Conservation (phyloP, 2,329 filamentous ascomycete genomes). For the Helminthosporium solani region DNA sequence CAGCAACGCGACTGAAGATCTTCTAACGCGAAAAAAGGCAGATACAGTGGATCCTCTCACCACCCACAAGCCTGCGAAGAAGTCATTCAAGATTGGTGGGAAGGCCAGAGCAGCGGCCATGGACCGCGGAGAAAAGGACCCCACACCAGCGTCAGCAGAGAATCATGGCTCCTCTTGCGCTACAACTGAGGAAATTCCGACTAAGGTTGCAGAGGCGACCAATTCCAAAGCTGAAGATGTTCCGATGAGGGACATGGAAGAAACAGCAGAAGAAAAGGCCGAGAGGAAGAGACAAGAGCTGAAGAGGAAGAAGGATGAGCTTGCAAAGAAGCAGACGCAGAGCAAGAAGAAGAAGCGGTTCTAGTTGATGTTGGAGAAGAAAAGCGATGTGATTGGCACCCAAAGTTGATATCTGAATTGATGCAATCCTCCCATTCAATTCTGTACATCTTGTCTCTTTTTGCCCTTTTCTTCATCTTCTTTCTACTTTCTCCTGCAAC, state of each 20-base stretch:
- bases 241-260: conserved; percentile 15
- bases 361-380: not conserved
- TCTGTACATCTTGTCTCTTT: too few relatives aligned
- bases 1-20: too few relatives aligned
- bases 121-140: conserved; percentile 9
- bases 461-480: not conserved
- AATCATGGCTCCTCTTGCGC: conserved; percentile 7
- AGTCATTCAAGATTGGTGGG: conserved; percentile 37
- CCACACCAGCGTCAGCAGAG: not conserved
- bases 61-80: conserved; percentile 14
- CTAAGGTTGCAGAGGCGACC: not conserved
- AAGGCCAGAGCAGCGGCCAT: conserved; percentile 17
- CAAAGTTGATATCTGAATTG: too few relatives aligned
- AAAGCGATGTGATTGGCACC: too few relatives aligned
- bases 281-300: conserved; percentile 58
- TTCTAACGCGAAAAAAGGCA: conserved; percentile 5
- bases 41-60: conserved; percentile 6
- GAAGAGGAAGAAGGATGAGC: conserved; percentile 56
- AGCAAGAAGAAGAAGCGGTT: conserved; percentile 33
- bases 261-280: conserved; percentile 54
- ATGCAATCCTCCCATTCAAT: too few relatives aligned
- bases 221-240: conserved; percentile 2
- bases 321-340: conserved; percentile 53
- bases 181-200: conserved; percentile 11
- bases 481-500: too few relatives aligned